These are phyloP conservation scores for Aspergillus sp. DNA, from an alignment of 2,329 filamentous ascomycete genomes.

Conservation along the genomic window DNA sequence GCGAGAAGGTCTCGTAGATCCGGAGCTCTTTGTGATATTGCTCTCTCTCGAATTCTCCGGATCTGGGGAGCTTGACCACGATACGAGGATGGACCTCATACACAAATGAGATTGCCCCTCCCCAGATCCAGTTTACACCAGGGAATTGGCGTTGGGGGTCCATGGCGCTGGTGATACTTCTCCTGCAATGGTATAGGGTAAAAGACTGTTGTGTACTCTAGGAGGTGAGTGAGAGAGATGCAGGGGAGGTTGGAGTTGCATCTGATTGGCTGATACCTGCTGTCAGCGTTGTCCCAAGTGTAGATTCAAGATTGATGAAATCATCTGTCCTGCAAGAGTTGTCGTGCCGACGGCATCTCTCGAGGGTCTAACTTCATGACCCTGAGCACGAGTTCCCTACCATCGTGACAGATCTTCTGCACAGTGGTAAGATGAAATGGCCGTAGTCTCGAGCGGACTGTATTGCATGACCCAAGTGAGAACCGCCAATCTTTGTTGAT, in stretches of 20 bases:
- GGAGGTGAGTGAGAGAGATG: no score
- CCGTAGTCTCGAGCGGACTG: slow-evolving; percentile 13
- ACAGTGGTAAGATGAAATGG: slow-evolving; percentile 8
- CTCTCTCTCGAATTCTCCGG: slow-evolving; percentile 22
- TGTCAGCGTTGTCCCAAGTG: no score
- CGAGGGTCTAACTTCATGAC: no score
- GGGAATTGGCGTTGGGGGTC: slow-evolving; percentile 17
- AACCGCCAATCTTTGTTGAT: slow-evolving; percentile 10
- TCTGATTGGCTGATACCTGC: no score
- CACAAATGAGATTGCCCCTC: slow-evolving; percentile 24
- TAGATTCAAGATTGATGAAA: no score
- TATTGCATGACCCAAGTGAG: slow-evolving; percentile 8
- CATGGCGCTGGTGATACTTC: slow-evolving; percentile 7
- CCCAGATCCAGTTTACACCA: slow-evolving; percentile 22
- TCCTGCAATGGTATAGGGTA: no score
- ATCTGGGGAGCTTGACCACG: slow-evolving; percentile 26
- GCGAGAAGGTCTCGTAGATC: slow-evolving; percentile 22
- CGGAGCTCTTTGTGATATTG: slow-evolving; percentile 24
- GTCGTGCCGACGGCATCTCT: no score
- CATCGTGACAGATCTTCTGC: no score
- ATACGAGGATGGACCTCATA: slow-evolving; percentile 28
- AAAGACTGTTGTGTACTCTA: no score
- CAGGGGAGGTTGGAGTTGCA: no score
- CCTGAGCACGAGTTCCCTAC: no score
- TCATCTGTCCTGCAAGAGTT: no score